Percentiles rank a stretch among this genome's conserved stretches.
These are phyloP conservation scores for Rhexocercosporidium sp. DNA, from an alignment of 2,329 filamentous ascomycete species.

Conservation along the genomic window DNA sequence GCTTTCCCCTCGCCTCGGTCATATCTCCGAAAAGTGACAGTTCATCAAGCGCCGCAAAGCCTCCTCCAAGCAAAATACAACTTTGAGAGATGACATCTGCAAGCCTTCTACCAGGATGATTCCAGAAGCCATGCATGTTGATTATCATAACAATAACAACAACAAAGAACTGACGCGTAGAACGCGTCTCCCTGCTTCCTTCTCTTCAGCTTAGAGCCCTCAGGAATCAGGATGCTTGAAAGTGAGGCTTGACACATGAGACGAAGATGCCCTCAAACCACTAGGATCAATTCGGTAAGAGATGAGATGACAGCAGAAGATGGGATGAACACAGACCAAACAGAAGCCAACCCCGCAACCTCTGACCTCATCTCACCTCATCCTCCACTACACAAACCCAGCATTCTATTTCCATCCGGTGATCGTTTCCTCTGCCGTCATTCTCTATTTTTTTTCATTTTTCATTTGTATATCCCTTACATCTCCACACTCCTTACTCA, in stretches of 20 bases:
- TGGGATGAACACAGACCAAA: background rate
- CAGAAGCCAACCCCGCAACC: background rate
- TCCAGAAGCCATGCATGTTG: background rate
- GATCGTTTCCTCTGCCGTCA: background rate
- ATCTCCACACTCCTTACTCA: background rate
- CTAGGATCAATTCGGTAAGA: background rate
- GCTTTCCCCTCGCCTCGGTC: too few species aligned
- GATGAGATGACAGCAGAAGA: background rate
- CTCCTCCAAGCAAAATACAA: background rate
- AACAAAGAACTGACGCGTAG: background rate
- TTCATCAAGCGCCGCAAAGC: background rate
- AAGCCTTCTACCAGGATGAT: background rate
- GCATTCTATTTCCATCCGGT: background rate
- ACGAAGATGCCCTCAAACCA: background rate
- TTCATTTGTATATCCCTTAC: background rate
- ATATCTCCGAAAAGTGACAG: background rate
- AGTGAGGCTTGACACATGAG: background rate
- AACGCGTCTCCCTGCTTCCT: background rate
- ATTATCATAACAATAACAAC: background rate
- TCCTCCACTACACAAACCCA: background rate
- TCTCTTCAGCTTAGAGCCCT: too few species aligned
- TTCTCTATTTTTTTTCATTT: background rate
- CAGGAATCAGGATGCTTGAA: background rate
- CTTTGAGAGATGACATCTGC: background rate
- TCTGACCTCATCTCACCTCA: conserved; percentile 7